These are phyloP conservation scores for Boletus speciosus DNA, from an alignment of 768 basidiomycete genomes.

Conservation along the genomic window DNA sequence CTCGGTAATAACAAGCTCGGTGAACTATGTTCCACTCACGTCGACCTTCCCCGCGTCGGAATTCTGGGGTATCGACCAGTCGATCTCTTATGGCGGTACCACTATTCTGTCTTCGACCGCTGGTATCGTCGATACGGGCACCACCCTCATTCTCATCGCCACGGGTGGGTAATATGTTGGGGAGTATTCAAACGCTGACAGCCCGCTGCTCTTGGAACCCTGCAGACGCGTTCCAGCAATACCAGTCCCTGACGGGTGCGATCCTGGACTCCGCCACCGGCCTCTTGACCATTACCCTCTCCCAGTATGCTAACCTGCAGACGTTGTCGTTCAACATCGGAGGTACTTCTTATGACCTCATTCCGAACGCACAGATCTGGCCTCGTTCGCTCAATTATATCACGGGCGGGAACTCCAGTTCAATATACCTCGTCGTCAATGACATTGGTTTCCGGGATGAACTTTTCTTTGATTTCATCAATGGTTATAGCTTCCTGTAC, in stretches of 20 bases:
- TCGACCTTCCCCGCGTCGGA: constrained; percentile 16
- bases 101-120: constrained; percentile 24
- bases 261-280: constrained; percentile 23
- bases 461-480: too few species aligned
- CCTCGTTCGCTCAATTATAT: constrained; percentile 29
- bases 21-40: constrained; percentile 26
- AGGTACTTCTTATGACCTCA: constrained; percentile 8
- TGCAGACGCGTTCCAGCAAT: constrained; percentile 23
- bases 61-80: constrained; percentile 34
- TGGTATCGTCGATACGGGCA: constrained; percentile 35
- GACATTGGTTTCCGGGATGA: constrained; percentile 12
- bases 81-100: constrained; percentile 25
- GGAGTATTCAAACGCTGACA: too few species aligned
- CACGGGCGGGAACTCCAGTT: constrained; percentile 23
- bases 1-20: constrained; percentile 5
- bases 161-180: constrained; percentile 10
- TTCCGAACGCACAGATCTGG: constrained; percentile 32
- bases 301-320: constrained; percentile 22
- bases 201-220: too few species aligned
- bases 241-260: constrained; percentile 26
- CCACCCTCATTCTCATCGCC: constrained; percentile 23
- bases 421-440: constrained; percentile 27
- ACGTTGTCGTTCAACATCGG: constrained; percentile 26
- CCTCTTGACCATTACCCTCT: constrained; percentile 23
- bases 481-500: background rate